Percentiles rank a stretch among this genome's conserved stretches.
Evolutionary conservation across 148 eudicot genomes (phyloP).

Genomic region (Agrostemma githago): DNA sequence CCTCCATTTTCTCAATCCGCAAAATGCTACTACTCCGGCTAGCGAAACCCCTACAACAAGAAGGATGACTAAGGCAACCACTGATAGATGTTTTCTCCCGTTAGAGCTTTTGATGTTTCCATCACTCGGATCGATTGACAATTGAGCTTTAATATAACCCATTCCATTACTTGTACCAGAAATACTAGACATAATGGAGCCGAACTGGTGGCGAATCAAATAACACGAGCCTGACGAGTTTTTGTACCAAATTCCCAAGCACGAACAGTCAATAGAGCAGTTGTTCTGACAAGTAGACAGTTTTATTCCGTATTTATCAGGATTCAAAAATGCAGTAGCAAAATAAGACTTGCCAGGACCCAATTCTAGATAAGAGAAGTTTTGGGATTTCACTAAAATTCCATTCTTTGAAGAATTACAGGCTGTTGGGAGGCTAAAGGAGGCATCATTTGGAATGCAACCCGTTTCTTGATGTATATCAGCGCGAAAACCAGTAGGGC

Average conservation of each 20-base stretch:
- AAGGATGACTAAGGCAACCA: constrained; percentile 48
- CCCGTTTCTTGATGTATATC: constrained; percentile 16
- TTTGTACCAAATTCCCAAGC: constrained; percentile 56
- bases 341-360: constrained; percentile 51
- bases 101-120: background rate
- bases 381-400: constrained; percentile 21
- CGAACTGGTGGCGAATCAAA: constrained; percentile 40
- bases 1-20: constrained; percentile 45
- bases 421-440: constrained; percentile 41
- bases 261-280: constrained; percentile 59
- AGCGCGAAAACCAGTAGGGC: constrained; percentile 46
- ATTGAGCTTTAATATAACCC: constrained; percentile 51
- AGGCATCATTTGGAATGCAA: constrained; percentile 45
- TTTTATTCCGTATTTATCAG: constrained; percentile 35
- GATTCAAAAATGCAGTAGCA: constrained; percentile 36
- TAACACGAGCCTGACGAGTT: constrained; percentile 61
- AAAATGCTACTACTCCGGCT: constrained; percentile 27
- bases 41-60: constrained; percentile 41
- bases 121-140: constrained; percentile 18
- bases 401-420: constrained; percentile 35
- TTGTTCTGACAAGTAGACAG: constrained; percentile 51
- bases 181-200: constrained; percentile 39
- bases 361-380: constrained; percentile 39
- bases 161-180: constrained; percentile 18
- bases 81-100: constrained; percentile 15